Evolutionary conservation across 2,329 filamentous ascomycete species (phyloP), one percentile per base, ranked within the genome.

Genomic region (Phoma sp.): DNA sequence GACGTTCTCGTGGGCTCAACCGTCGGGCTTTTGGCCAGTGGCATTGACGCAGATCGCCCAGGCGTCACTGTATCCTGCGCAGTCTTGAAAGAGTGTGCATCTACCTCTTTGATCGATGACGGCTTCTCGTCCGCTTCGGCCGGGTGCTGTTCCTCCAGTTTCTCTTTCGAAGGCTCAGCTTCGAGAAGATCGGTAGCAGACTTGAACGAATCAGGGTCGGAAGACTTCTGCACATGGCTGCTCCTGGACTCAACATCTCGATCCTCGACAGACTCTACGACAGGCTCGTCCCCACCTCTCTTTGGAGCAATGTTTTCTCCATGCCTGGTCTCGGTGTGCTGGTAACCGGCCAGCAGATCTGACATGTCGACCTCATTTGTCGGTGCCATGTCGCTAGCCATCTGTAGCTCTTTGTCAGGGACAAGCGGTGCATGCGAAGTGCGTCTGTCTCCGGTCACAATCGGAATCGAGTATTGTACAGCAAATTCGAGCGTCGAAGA

Each of bases 161-260:
- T 23, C 13, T 9, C 23, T 7, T 58, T 43, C 2, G 45, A 39
- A 9, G 49, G 39, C 25, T 46, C 46, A 30, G 49, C 39, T n/a
- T 68, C 59, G 7, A 60, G 50, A 11, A 61, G 39, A 47, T 66
- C 60, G 6, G 65, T 67, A 33, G 66, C 71, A 25, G 70, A 69
- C 47, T 72, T 72, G 61, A 70, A 74, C 6, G 71, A 73, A 45
- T 70, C 65, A 32, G 66, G 65, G 42, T 71, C 68, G 6, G 66
- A 73, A 9, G 66, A 66, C 48, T 67, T 68, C 24, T 65, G 60
- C n/a, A 55, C 51, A 56, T 72, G 67, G 24, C 57, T 60, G 52
- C 58, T 65, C 14, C 44, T 61, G 47, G 47, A 60, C 13, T 65
- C 60, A 14, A 27, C 25, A 13, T 11, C 14, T 23, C 35, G 35